Evolutionary conservation across 23 red algal species (phyloP).

Genomic region (Gracilaria gracilis): DNA sequence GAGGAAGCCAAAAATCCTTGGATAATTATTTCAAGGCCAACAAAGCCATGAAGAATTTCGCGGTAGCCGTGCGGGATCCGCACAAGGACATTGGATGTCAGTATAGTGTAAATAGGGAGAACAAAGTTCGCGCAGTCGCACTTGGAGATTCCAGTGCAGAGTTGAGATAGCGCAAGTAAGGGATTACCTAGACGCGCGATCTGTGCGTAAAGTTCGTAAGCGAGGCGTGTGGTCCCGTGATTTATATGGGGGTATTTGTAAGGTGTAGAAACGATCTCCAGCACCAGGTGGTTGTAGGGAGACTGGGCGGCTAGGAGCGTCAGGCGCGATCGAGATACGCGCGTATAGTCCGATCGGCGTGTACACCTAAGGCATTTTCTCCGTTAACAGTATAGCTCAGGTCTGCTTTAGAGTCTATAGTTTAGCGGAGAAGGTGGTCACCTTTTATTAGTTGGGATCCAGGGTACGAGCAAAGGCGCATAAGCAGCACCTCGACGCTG

Average conservation of each 20-base stretch:
- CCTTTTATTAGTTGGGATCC: not conserved
- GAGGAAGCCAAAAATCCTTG: not conserved
- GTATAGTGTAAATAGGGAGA: too few relatives aligned
- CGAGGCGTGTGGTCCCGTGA: not conserved
- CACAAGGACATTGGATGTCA: too few relatives aligned
- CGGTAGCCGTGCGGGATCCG: not conserved
- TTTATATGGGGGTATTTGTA: not conserved
- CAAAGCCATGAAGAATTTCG: not conserved
- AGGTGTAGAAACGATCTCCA: not conserved
- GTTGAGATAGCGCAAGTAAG: too few relatives aligned
- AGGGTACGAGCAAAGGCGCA: not conserved
- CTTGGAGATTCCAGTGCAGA: too few relatives aligned
- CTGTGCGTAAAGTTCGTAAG: not conserved
- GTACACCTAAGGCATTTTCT: too few relatives aligned
- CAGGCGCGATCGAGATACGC: too few relatives aligned
- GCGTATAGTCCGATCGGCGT: too few relatives aligned
- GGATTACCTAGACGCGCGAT: not conserved
- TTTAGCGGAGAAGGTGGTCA: not conserved
- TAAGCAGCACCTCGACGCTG: conserved; percentile 13
- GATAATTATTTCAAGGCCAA: not conserved
- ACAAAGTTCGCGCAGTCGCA: too few relatives aligned
- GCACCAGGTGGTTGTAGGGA: not conserved
- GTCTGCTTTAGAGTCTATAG: too few relatives aligned
- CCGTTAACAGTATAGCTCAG: too few relatives aligned
- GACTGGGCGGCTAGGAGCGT: not conserved